Conservation (phyloP, 495 filamentous ascomycete genomes). For the Penicillium lividum region DNA sequence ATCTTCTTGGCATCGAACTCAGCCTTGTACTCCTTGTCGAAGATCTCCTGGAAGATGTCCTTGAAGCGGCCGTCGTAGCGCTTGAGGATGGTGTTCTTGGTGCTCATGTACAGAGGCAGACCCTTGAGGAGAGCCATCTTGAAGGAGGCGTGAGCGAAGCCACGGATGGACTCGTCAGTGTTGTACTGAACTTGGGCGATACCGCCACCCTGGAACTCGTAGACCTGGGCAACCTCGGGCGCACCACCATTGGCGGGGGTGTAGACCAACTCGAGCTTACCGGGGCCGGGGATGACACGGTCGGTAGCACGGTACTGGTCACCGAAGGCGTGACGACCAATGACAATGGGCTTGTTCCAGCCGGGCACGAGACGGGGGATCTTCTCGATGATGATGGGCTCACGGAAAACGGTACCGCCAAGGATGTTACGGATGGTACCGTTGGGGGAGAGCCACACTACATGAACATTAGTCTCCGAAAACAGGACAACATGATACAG, state of each 20-base stretch:
- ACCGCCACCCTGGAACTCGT: conserved; percentile 83
- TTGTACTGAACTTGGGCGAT: conserved; percentile 96
- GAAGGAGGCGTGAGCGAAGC: conserved; percentile 95
- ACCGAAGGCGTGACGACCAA: conserved; percentile 96
- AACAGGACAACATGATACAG: background rate
- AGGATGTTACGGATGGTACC: conserved; percentile 96
- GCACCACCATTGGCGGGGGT: conserved; percentile 73
- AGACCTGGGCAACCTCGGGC: conserved; percentile 87
- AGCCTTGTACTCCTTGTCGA: conserved; percentile 80
- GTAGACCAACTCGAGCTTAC: conserved; percentile 90
- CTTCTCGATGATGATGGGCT: conserved; percentile 91
- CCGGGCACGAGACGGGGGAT: conserved; percentile 91
- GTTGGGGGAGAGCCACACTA: conserved; percentile 98
- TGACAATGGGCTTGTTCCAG: conserved; percentile 98
- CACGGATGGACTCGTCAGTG: conserved; percentile 89
- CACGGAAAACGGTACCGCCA: conserved; percentile 96
- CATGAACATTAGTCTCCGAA: conserved; percentile 21
- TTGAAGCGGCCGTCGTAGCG: conserved; percentile 98
- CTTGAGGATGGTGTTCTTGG: conserved; percentile 99
- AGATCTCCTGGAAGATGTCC: conserved; percentile 98
- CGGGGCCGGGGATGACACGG: conserved; percentile 73
- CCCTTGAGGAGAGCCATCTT: conserved; percentile 86
- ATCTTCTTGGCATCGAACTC: conserved; percentile 87
- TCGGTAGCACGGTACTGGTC: conserved; percentile 98
- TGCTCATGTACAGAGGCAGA: conserved; percentile 95